phyloP scores from a whole-genome alignment of 192 early-diverging fungal species.

The Pilaira anomala region DNA sequence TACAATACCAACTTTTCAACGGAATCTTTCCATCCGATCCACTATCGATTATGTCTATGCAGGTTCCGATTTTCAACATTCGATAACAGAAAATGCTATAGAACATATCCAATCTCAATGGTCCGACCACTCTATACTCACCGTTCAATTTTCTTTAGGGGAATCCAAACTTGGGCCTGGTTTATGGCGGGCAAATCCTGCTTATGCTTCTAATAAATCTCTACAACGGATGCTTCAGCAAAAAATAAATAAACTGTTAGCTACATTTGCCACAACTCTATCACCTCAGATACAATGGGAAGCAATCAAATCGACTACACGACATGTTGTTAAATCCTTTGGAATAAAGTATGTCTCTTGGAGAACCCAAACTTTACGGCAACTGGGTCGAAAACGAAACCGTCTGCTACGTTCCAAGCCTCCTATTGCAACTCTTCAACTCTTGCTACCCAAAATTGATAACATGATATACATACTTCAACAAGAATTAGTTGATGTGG shows the following conservation, averaged over 20 bases:
- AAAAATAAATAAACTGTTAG: too few relatives aligned
- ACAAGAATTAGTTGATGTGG: not conserved
- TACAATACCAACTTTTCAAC: not conserved
- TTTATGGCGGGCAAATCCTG: too few relatives aligned
- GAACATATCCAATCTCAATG: too few relatives aligned
- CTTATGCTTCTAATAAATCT: too few relatives aligned
- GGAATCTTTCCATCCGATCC: not conserved
- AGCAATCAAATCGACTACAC: not conserved
- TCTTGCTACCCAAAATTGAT: not conserved
- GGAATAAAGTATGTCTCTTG: not conserved
- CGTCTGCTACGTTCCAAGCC: not conserved
- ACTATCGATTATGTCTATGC: not conserved
- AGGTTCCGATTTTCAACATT: not conserved
- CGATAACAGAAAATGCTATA: not conserved
- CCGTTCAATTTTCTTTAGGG: too few relatives aligned
- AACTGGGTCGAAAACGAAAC: not conserved
- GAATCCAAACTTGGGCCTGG: too few relatives aligned
- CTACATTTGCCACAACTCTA: too few relatives aligned
- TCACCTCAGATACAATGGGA: not conserved
- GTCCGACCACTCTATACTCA: too few relatives aligned
- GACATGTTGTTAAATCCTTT: not conserved
- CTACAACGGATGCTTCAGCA: too few relatives aligned
- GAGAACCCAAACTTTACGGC: not conserved
- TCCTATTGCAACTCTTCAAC: not conserved
- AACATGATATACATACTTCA: not conserved